Evolutionary conservation across 2,329 filamentous ascomycete genomes (phyloP).

Genomic region (Diaporthe citriasiana): DNA sequence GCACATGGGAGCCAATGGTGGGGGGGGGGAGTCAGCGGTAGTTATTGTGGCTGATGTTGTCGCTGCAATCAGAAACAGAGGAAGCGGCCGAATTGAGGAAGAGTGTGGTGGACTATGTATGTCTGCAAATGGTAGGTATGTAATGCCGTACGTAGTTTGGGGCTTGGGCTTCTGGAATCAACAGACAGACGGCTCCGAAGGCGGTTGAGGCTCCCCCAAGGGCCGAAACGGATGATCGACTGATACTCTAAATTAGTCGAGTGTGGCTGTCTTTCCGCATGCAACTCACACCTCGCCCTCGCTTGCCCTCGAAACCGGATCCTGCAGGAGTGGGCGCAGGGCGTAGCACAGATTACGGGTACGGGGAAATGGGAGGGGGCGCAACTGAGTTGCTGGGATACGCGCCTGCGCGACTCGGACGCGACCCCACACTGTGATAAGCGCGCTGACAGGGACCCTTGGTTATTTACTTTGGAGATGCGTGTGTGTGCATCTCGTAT

Average conservation of each 20-base stretch:
- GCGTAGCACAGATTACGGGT: conserved; percentile 31
- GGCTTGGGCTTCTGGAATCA: conserved; percentile 3
- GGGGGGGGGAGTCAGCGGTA: neutral
- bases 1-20: conserved; percentile 42
- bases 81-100: conserved; percentile 4
- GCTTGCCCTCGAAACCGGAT: conserved; percentile 19
- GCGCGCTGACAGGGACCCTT: conserved; percentile 20
- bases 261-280: conserved; percentile 32
- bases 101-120: neutral
- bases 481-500: conserved; percentile 9
- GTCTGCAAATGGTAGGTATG: neutral
- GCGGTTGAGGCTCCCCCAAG: conserved; percentile 26
- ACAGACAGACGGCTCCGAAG: conserved; percentile 25
- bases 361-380: conserved; percentile 23
- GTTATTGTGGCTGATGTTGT: conserved; percentile 13
- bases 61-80: conserved; percentile 16
- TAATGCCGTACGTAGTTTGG: neutral
- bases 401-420: conserved; percentile 24
- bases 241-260: conserved; percentile 25
- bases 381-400: conserved; percentile 15
- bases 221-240: conserved; percentile 34
- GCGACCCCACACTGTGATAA: conserved; percentile 29
- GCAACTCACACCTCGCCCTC: conserved; percentile 19
- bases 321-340: conserved; percentile 25
- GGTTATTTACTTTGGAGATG: conserved; percentile 21